Evolutionary conservation across 495 filamentous ascomycete species (phyloP).

Genomic region (Xylaria grammica): DNA sequence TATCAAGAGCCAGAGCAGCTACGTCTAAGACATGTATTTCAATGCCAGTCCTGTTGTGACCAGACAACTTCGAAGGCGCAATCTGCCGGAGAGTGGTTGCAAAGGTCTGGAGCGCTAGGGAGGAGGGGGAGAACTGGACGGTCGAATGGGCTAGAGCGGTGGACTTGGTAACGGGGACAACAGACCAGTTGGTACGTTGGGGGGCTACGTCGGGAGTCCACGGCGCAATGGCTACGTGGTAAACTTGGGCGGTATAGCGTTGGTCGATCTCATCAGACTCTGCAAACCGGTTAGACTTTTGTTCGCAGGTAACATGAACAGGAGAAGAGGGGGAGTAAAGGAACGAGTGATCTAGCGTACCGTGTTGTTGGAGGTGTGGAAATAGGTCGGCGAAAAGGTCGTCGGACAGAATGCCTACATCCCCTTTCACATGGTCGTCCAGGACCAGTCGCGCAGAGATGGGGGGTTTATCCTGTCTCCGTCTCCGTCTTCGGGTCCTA

Average conservation of each 20-base stretch:
- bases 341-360: slow-evolving; percentile 30
- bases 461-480: slow-evolving; percentile 61
- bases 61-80: slow-evolving; percentile 66
- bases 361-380: slow-evolving; percentile 53
- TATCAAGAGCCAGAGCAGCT: slow-evolving; percentile 76
- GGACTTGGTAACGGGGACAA: slow-evolving; percentile 75
- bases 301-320: neutral
- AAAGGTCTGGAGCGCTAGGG: slow-evolving; percentile 79
- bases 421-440: slow-evolving; percentile 85
- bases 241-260: slow-evolving; percentile 40
- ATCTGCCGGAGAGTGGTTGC: slow-evolving; percentile 62
- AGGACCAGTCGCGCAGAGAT: slow-evolving; percentile 66
- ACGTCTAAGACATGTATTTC: slow-evolving; percentile 86
- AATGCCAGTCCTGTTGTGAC: slow-evolving; percentile 65
- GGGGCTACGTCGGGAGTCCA: slow-evolving; percentile 70
- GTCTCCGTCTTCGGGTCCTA: slow-evolving; percentile 39
- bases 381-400: slow-evolving; percentile 86
- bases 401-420: slow-evolving; percentile 84
- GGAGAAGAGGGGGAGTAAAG: neutral
- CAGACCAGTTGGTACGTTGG: slow-evolving; percentile 76
- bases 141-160: slow-evolving; percentile 70
- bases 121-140: slow-evolving; percentile 80
- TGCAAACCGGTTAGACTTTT: slow-evolving; percentile 24
- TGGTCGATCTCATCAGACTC: slow-evolving; percentile 39
- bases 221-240: slow-evolving; percentile 80